Evolutionary conservation across 805 yeast genomes (phyloP).

Genomic region (Suhomyces vadensis): DNA sequence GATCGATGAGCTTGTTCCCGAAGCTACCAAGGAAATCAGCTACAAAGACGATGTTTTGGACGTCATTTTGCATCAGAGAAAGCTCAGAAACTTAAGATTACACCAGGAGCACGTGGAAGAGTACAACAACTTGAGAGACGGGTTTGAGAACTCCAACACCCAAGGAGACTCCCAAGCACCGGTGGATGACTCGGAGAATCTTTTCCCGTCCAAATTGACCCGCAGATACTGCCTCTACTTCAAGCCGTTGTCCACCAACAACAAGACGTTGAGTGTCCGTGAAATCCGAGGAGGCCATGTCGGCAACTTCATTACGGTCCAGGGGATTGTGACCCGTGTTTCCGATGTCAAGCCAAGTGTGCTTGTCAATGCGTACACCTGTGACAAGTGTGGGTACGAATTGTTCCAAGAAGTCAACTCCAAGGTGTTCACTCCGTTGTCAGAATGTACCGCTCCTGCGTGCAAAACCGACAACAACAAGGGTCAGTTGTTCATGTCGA

Average conservation of each 20-base stretch:
- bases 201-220: constrained; percentile 83
- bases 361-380: constrained; percentile 89
- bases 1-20: constrained; percentile 82
- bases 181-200: constrained; percentile 34
- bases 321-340: constrained; percentile 94
- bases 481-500: constrained; percentile 88
- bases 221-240: constrained; percentile 87
- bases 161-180: constrained; percentile 14
- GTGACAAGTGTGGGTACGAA: constrained; percentile 97
- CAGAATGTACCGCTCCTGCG: constrained; percentile 79
- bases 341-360: constrained; percentile 95
- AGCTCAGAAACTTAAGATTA: constrained; percentile 73
- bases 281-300: constrained; percentile 80
- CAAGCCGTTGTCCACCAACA: constrained; percentile 62
- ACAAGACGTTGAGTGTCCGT: constrained; percentile 79
- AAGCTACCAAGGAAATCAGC: constrained; percentile 75
- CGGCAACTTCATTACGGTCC: constrained; percentile 84
- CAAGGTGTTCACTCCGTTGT: constrained; percentile 81
- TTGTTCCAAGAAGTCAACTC: constrained; percentile 92
- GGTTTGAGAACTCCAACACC: constrained; percentile 27
- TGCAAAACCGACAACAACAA: constrained; percentile 78
- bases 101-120: constrained; percentile 69
- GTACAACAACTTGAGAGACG: constrained; percentile 43
- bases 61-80: constrained; percentile 88
- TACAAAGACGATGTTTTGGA: constrained; percentile 90